phyloP scores from a whole-genome alignment of 73 alveolate genomes.

The Tetrahymena borealis region DNA sequence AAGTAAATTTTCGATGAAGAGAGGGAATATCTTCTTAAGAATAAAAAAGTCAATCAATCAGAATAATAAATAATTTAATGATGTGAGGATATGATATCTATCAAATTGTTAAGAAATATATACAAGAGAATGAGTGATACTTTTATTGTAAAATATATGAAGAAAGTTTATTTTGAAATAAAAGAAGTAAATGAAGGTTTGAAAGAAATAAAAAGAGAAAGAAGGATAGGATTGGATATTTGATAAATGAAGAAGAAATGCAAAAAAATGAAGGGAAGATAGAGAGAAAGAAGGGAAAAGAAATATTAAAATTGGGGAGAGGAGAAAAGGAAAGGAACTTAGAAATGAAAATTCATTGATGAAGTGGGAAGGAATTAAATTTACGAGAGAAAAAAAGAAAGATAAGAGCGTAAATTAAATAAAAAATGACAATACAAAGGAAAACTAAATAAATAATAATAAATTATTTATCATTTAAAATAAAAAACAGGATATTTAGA shows the following conservation, averaged over 20 bases:
- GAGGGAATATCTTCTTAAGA: too few species aligned
- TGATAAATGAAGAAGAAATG: neutral
- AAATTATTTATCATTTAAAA: neutral
- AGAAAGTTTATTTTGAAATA: too few species aligned
- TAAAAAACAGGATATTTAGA: neutral
- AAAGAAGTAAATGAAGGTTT: too few species aligned
- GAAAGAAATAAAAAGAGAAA: neutral
- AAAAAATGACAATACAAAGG: neutral
- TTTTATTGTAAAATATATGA: too few species aligned
- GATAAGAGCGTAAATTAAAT: neutral
- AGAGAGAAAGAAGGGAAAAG: neutral
- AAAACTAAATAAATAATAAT: neutral
- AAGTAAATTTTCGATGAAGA: too few species aligned
- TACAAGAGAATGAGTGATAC: too few species aligned
- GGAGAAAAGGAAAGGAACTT: conserved; percentile 3
- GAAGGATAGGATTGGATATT: neutral
- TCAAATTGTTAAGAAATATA: too few species aligned
- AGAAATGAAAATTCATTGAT: neutral
- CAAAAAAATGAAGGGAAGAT: neutral
- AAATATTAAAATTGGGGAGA: conserved; percentile 1
- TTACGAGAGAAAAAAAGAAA: neutral
- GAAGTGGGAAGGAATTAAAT: conserved; percentile 2
- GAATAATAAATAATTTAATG: too few species aligned
- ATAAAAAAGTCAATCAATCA: too few species aligned
- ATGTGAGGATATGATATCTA: too few species aligned